Base-by-base conservation (phyloP, 306 rosid genomes). In the Vachellia pachyceras region DNA sequence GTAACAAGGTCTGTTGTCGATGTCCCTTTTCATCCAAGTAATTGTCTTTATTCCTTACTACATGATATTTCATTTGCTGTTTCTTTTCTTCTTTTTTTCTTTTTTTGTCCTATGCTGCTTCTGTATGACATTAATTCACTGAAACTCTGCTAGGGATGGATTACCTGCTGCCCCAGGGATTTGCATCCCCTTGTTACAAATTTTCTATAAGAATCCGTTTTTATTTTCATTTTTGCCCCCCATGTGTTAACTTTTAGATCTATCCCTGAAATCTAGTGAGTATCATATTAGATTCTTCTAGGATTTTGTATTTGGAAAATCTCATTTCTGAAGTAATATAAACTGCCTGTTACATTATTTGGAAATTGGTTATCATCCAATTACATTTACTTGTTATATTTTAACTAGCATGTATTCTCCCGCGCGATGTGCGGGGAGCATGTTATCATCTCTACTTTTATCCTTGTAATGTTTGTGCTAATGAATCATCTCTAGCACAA, bases 1-100 rank as follows among this genome's bases (percentile, higher is more conserved):
- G 99, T 44, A 96, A 96, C 91, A 96, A 96, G 97, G 99, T 94
- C 29, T 89, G 98, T 67, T 90, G 12, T n/a, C 33, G 12, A 77
- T 50, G 33, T 55, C 85, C 60, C 84, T 64, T 58, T 83, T 77
- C 82, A 67, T 52, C 55, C 41, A 42, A 78, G 47, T 25, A 68
- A 42, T 20, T 55, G 33, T 20, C 22, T 55, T n/a, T 20, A 55
- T 55, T n/a, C 33, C 63, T 20, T 55, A 3, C 13, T 55, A 55
- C 7, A 8, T 55, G 33, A 13, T 3, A 55, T 12, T 20, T 55
- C 49, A 55, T 54, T 29, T 45, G 10, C 14, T 77, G 66, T 49
- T 80, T 80, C 40, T 54, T 80, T 72, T n/a, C n/a, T n/a, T n/a
- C n/a, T n/a, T n/a, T n/a, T 55, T 15, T 46, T 36, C 11, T 47